Evolutionary conservation across 805 yeast species (phyloP), one percentile per base, ranked within the genome.

Genomic region (Kazachstania kunashirensis): DNA sequence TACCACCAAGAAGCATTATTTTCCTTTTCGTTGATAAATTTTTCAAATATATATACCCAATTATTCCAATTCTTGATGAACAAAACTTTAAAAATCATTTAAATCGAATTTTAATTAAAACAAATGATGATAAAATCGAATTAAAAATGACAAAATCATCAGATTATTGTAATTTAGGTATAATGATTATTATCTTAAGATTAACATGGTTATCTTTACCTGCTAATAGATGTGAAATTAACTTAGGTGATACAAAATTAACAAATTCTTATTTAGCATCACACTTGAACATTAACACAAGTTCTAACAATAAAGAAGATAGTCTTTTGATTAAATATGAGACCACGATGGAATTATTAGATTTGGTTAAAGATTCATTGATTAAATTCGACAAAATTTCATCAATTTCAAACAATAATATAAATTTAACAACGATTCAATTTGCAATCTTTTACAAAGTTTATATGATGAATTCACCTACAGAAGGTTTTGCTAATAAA

Each of bases 11-110:
- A 46, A 66, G 64, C 39, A 66, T 74, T 1, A 64, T 78, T 7
- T 73, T 81, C 73, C 48, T 67, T 31, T 60, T 77, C 33, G 59
- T 79, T 20, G 74, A 77, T 40, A 61, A 77, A 43, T 80, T 73
- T 44, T 80, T 80, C 50, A 66, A 65, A 9, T 64, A 67, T 24
- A 57, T 79, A 5, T 81, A 81, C 51, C 70, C 82, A 11, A 77
- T 71, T 39, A 63, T 79, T 47, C 88, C 92, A 3, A 75, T 71
- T 43, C 57, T 79, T 24, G 85, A 79, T 53, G 84, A 79, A 37
- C 51, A 43, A 36, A 50, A 59, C 47, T 36, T 62, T 62, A 56
- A 52, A 36, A 41, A 44, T 21, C 61, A 55, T 40, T 48, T 53
- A 20, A 47, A 42, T 34, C 53, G 52, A 35, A 58, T 59, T 24